Evolutionary conservation across 352 stramenopile genomes (phyloP).

Genomic region (Globisporangium yorkense): DNA sequence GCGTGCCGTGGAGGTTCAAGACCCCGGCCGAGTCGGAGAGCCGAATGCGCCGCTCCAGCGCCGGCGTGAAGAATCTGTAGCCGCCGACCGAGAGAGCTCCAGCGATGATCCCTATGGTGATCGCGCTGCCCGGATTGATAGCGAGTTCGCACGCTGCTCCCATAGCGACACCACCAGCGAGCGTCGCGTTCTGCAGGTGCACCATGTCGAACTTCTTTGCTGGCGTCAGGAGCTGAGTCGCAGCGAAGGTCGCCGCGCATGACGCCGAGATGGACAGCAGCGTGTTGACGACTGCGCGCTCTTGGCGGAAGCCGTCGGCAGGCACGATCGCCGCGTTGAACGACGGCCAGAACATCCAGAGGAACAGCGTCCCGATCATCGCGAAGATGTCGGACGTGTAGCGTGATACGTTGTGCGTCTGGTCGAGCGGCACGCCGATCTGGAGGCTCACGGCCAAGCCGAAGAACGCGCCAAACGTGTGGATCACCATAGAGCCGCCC

Average conservation of each 20-base stretch:
- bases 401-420: constrained; percentile 53
- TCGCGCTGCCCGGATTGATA: constrained; percentile 50
- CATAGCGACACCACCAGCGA: constrained; percentile 81
- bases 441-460: constrained; percentile 57
- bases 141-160: constrained; percentile 63
- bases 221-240: constrained; percentile 30
- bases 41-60: constrained; percentile 28
- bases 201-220: constrained; percentile 80
- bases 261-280: constrained; percentile 63
- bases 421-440: constrained; percentile 44
- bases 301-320: constrained; percentile 50
- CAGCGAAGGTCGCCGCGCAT: constrained; percentile 50
- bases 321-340: constrained; percentile 77
- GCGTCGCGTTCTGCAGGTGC: constrained; percentile 79
- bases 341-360: constrained; percentile 87
- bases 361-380: constrained; percentile 81
- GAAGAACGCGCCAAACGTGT: constrained; percentile 84
- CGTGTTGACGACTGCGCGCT: constrained; percentile 71
- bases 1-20: constrained; percentile 78
- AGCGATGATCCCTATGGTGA: constrained; percentile 49
- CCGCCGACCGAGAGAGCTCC: constrained; percentile 38
- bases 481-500: constrained; percentile 80
- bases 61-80: constrained; percentile 38
- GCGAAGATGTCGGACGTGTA: constrained; percentile 73
- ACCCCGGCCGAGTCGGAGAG: constrained; percentile 61